Conservation (phyloP, 2,329 filamentous ascomycete species). For the Epichloe hybrida region DNA sequence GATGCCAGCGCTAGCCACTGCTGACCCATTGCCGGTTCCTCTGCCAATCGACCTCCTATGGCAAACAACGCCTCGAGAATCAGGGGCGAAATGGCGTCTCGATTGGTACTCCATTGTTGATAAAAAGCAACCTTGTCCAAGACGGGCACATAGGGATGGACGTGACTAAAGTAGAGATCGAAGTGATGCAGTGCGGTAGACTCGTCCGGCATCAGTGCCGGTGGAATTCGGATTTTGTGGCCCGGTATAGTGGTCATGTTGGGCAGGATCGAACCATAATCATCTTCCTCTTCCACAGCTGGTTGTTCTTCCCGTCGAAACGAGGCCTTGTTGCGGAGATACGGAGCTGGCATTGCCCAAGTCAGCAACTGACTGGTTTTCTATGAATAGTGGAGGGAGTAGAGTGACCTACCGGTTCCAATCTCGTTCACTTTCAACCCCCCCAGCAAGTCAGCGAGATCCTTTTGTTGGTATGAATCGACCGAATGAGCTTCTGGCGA, state of each 20-base stretch:
- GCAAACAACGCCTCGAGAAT: slow-evolving; percentile 85
- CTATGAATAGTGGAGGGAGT: neutral
- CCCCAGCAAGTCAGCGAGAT: slow-evolving; percentile 69
- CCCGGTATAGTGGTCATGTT: slow-evolving; percentile 55
- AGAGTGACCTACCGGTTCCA: slow-evolving; percentile 55
- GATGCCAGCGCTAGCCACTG: slow-evolving; percentile 88
- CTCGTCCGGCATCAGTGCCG: slow-evolving; percentile 84
- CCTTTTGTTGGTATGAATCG: slow-evolving; percentile 54
- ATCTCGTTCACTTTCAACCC: slow-evolving; percentile 77
- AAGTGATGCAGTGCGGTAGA: slow-evolving; percentile 74
- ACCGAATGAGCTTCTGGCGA: slow-evolving; percentile 40
- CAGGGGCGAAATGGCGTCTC: slow-evolving; percentile 75
- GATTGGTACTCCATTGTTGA: slow-evolving; percentile 75
- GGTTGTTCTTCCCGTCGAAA: slow-evolving; percentile 44
- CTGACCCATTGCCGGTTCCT: slow-evolving; percentile 71
- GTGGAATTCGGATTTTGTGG: slow-evolving; percentile 73
- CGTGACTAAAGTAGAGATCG: slow-evolving; percentile 76
- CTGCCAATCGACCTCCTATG: slow-evolving; percentile 69
- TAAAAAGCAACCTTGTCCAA: slow-evolving; percentile 73
- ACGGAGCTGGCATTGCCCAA: slow-evolving; percentile 48
- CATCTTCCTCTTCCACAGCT: slow-evolving; percentile 55
- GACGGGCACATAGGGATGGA: slow-evolving; percentile 87
- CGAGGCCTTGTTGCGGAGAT: slow-evolving; percentile 54
- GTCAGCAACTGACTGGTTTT: neutral
- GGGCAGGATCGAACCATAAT: slow-evolving; percentile 59